Conservation (phyloP, 305 asterid genomes). For the Fraxinus nigra region DNA sequence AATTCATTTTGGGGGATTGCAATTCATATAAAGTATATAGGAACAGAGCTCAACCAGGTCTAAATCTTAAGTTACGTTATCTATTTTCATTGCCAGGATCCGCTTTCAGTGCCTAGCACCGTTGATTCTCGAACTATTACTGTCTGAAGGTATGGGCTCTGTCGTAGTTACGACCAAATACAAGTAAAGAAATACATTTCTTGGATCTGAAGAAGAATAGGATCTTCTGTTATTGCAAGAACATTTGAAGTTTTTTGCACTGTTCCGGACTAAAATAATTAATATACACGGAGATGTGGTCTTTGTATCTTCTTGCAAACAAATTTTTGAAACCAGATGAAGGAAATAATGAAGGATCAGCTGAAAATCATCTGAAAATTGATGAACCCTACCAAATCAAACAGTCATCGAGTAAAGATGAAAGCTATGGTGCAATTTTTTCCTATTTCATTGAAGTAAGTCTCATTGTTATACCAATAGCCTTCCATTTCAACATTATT, state of each 20-base stretch:
- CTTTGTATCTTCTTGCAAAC: constrained; percentile 57
- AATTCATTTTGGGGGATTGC: background rate
- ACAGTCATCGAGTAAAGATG: constrained; percentile 37
- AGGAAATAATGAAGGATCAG: constrained; percentile 40
- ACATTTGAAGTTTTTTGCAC: constrained; percentile 13
- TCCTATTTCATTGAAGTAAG: constrained; percentile 62
- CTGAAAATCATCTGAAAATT: constrained; percentile 35
- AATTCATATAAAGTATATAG: background rate
- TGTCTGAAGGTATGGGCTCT: constrained; percentile 13
- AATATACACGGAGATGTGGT: constrained; percentile 67
- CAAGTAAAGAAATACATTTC: background rate
- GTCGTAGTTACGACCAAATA: constrained; percentile 8
- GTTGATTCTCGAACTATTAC: constrained; percentile 4
- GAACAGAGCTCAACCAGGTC: background rate
- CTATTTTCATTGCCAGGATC: constrained; percentile 16
- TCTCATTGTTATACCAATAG: background rate
- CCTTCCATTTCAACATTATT: constrained; percentile 18
- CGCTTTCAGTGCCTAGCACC: background rate
- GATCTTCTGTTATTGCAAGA: constrained; percentile 9
- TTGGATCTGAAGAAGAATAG: constrained; percentile 16
- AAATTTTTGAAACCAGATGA: constrained; percentile 71
- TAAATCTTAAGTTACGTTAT: constrained; percentile 4
- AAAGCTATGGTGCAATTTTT: constrained; percentile 23
- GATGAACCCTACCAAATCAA: constrained; percentile 40
- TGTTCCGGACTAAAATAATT: constrained; percentile 11